These are phyloP conservation scores for Coniosporium tulheliwenetii DNA, from an alignment of 2,329 filamentous ascomycete genomes.

Conservation along the genomic window DNA sequence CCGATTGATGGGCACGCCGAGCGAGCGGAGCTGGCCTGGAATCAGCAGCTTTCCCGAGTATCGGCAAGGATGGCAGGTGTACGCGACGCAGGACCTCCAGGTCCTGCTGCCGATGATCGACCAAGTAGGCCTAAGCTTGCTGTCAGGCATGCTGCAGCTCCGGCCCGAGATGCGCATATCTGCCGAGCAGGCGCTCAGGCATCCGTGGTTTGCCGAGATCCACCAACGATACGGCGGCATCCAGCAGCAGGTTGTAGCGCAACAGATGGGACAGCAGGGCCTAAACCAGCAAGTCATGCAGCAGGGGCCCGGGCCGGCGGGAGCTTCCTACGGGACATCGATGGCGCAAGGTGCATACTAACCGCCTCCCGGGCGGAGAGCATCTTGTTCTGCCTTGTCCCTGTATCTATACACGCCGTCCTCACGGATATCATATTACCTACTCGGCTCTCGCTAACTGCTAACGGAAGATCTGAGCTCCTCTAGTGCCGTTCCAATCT, in stretches of 20 bases:
- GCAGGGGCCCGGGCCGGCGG: slow-evolving; percentile 9
- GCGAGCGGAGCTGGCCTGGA: slow-evolving; percentile 87
- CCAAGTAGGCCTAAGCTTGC: slow-evolving; percentile 66
- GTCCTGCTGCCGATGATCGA: slow-evolving; percentile 86
- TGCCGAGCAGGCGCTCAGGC: slow-evolving; percentile 70
- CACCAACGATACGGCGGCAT: slow-evolving; percentile 24
- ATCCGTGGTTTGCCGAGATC: slow-evolving; percentile 82
- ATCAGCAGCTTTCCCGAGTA: slow-evolving; percentile 96
- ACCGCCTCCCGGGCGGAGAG: not conserved
- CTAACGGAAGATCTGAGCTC: too few relatives aligned
- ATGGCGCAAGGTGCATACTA: slow-evolving; percentile 22
- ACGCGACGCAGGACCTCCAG: slow-evolving; percentile 78
- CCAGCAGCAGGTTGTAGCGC: slow-evolving; percentile 1
- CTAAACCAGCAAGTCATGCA: slow-evolving; percentile 17
- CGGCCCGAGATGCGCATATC: slow-evolving; percentile 83
- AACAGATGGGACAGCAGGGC: slow-evolving; percentile 15
- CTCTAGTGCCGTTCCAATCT: too few relatives aligned
- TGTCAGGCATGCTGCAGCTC: slow-evolving; percentile 83
- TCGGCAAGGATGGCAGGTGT: slow-evolving; percentile 88
- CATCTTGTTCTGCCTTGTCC: too few relatives aligned
- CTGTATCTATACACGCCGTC: too few relatives aligned
- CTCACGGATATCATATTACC: too few relatives aligned
- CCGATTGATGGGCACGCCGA: slow-evolving; percentile 94
- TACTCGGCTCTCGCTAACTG: too few relatives aligned
- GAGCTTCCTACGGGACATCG: slow-evolving; percentile 10